Conservation (phyloP, 1,284 basidiomycete species). For the Mycena sp. region DNA sequence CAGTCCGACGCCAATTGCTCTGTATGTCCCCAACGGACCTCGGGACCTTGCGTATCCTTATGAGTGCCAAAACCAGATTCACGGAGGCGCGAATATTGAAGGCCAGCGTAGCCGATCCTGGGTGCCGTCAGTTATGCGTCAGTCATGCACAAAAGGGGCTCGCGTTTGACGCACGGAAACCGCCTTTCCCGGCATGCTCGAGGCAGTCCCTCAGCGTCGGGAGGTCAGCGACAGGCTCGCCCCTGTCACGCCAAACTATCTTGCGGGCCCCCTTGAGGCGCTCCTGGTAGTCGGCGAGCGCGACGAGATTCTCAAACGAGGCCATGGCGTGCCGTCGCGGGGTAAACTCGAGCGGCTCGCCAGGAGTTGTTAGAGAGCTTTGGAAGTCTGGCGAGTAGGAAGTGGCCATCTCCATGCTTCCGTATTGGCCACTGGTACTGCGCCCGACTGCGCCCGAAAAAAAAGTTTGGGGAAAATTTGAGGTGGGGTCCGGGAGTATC, state of each 20-base stretch:
- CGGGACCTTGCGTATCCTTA: conserved; percentile 59
- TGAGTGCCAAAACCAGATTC: conserved; percentile 79
- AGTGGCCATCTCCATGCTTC: no score
- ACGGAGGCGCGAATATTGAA: conserved; percentile 84
- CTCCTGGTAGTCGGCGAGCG: conserved; percentile 82
- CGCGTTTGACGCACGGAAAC: conserved; percentile 85
- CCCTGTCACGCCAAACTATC: conserved; percentile 87
- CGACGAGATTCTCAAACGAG: conserved; percentile 84
- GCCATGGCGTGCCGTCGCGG: conserved; percentile 60
- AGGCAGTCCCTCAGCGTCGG: conserved; percentile 74
- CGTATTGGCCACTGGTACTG: no score
- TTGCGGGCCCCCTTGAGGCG: conserved; percentile 72
- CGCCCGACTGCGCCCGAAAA: no score
- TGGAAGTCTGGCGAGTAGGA: no score
- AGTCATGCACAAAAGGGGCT: not conserved
- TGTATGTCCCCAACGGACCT: conserved; percentile 50
- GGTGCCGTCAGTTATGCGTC: not conserved
- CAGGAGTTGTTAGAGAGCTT: no score
- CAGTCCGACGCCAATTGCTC: not conserved
- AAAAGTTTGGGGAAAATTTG: no score
- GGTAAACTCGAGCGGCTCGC: not conserved
- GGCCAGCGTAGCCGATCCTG: conserved; percentile 83
- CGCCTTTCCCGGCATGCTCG: conserved; percentile 79
- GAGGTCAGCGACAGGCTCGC: conserved; percentile 79
- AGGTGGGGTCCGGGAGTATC: no score